These are phyloP conservation scores for Pilatotrama ljubarskyi DNA, from an alignment of 768 basidiomycete species.

Conservation along the genomic window DNA sequence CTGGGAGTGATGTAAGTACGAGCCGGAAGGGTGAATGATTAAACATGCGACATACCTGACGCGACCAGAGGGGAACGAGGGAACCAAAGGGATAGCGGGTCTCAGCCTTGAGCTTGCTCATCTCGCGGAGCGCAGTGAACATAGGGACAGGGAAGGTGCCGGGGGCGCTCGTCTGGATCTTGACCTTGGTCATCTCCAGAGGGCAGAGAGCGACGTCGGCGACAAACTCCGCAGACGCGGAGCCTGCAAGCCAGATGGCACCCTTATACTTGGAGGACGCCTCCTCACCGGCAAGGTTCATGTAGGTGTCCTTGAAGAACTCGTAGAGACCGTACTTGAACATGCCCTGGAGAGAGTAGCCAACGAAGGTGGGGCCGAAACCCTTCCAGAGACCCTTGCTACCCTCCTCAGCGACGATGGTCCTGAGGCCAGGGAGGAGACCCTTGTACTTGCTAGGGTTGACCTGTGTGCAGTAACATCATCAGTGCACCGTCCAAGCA, in stretches of 20 bases:
- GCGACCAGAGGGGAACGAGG: constrained; percentile 83
- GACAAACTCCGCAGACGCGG: constrained; percentile 93
- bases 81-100: constrained; percentile 88
- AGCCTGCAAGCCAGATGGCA: constrained; percentile 90
- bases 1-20: constrained; percentile 40
- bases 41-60: constrained; percentile 57
- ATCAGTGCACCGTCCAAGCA: background rate
- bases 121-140: constrained; percentile 68
- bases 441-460: constrained; percentile 75
- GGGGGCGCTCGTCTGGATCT: constrained; percentile 75
- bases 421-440: constrained; percentile 57
- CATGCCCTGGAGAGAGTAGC: constrained; percentile 95
- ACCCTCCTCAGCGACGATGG: constrained; percentile 79
- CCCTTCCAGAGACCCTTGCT: constrained; percentile 91
- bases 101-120: constrained; percentile 63
- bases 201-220: constrained; percentile 97
- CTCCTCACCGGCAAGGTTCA: constrained; percentile 88
- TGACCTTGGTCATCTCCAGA: constrained; percentile 91
- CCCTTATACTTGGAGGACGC: constrained; percentile 78
- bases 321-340: constrained; percentile 99
- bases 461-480: constrained; percentile 47
- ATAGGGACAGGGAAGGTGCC: constrained; percentile 81
- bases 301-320: constrained; percentile 91
- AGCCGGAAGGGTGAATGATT: background rate
- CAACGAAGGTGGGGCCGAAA: constrained; percentile 88